Evolutionary conservation across 371 early-diverging fungal species (phyloP), one percentile per base, ranked within the genome.

Genomic region (Capillidium rhysosporum): DNA sequence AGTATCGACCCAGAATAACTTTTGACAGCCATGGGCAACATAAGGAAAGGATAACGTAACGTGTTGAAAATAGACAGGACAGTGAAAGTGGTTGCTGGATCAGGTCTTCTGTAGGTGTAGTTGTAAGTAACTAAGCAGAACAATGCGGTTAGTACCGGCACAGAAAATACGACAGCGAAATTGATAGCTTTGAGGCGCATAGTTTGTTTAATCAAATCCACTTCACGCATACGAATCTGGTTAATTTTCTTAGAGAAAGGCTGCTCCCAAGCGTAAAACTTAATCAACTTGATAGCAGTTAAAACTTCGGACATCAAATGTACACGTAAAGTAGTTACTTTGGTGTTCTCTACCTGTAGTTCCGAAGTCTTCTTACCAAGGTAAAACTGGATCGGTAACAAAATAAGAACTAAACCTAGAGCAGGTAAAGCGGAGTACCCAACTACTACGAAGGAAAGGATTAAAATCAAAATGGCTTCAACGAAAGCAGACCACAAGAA

Each of bases 261-360:
- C 23, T 57, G 61, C 52, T 81, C 81, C 81, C 81, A 81, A 4
- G 78, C 78, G 59, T 80, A 77, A 9, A 79, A 62, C 56, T 92
- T 92, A 65, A 92, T 83, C 29, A 91, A 88, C 60, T 87, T 86
- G 61, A 94, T 93, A 12, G 92, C 93, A 55, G 81, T 82, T 55
- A 97, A 64, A 7, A 92, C 65, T 69, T 96, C 97, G 65, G 93
- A 83, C 85, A 90, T 91, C 59, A 89, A 61, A 66, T 86, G 87
- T 53, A 90, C 83, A 59, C 96, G 75, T 18, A 66, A 62, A 63
- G 94, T 94, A 67, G 90, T 91, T 66, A 84, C 87, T 20, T 71
- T 76, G 92, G 93, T 91, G 62, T 90, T 86, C 30, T 68, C 66
- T 70, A 86, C 84, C 64, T 89, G 85, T 28, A 80, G 68, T 7